Base-by-base conservation (phyloP, 2,329 filamentous ascomycete genomes). In the Sporothrix brunneoviolacea region DNA sequence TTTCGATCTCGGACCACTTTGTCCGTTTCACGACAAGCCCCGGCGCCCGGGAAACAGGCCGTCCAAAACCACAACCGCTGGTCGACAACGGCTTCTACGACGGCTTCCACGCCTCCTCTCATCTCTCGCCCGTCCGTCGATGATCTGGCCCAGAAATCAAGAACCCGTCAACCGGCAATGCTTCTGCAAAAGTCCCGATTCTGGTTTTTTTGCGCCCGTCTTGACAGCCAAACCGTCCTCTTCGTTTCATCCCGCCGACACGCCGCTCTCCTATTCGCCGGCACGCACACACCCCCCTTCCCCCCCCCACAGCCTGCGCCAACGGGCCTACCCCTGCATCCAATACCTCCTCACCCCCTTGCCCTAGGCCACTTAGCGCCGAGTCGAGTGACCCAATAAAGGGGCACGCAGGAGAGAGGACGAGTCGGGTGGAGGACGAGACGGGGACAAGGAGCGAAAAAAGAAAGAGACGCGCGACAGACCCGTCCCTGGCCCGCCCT, bases 251-350 rank as follows among this genome's bases (percentile, higher is more conserved):
- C 43, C 50, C 38, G 24, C 33, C 37, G 16, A 32, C 43, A 42
- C 30, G 22, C 38, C 30, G 21, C 22, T 18, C 43, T 48, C 35
- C 24, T 15, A 47, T 47, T 47, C 43, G 43, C 22, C 32, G 8
- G 37, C 30, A 12, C n/a, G n/a, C n/a, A n/a, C n/a, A n/a, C n/a
- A n/a, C n/a, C n/a, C n/a, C n/a, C 35, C 16, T 38, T 18, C 8
- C 28, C 38, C 37, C 37, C 48, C 22, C 32, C 37, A 41, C 46
- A 53, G 37, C 21, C 24, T 42, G 32, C 30, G 19, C n/a, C 21
- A 42, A n/a, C 16, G 36, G 38, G 24, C 40, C 35, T 49, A 38
- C 53, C 53, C 53, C 53, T 55, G 53, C 53, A 52, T 53, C 42
- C 50, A 44, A 45, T 50, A 40, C 50, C 32, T 40, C 50, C 33